Conservation (phyloP, 345 rosid genomes). For the Eucalyptus curtisii region DNA sequence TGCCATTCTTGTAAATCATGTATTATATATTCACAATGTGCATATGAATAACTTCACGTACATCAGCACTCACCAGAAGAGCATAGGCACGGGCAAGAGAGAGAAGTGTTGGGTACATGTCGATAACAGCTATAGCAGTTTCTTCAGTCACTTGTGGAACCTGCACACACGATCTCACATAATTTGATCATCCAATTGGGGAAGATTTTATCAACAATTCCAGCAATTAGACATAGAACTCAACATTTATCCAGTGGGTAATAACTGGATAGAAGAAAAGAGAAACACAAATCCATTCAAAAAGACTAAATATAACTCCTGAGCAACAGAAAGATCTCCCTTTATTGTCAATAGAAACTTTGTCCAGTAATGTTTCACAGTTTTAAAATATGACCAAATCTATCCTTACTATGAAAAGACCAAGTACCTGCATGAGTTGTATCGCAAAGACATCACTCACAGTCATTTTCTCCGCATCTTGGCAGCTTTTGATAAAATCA, state of each 20-base stretch:
- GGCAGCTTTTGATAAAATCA: conserved; percentile 57
- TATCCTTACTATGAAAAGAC: background rate
- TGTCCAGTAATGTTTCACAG: background rate
- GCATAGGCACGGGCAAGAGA: conserved; percentile 84
- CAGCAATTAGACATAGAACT: background rate
- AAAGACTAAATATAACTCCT: background rate
- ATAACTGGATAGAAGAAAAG: background rate
- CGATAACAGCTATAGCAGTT: conserved; percentile 55
- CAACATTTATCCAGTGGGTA: background rate
- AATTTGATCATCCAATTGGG: background rate
- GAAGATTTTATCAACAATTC: background rate
- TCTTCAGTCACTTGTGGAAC: conserved; percentile 86
- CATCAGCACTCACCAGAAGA: conserved; percentile 51
- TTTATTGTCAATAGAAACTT: background rate
- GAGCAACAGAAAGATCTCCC: background rate
- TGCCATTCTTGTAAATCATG: background rate
- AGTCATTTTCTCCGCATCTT: conserved; percentile 73
- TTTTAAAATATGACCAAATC: background rate
- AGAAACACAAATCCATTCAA: background rate
- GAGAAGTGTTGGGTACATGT: conserved; percentile 65
- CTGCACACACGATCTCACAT: conserved; percentile 22
- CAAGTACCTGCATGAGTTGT: conserved; percentile 90
- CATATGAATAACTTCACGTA: background rate
- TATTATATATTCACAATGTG: background rate
- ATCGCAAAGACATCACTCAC: conserved; percentile 80